Evolutionary conservation across 306 rosid species (phyloP).

Genomic region (Trifolium dubium): DNA sequence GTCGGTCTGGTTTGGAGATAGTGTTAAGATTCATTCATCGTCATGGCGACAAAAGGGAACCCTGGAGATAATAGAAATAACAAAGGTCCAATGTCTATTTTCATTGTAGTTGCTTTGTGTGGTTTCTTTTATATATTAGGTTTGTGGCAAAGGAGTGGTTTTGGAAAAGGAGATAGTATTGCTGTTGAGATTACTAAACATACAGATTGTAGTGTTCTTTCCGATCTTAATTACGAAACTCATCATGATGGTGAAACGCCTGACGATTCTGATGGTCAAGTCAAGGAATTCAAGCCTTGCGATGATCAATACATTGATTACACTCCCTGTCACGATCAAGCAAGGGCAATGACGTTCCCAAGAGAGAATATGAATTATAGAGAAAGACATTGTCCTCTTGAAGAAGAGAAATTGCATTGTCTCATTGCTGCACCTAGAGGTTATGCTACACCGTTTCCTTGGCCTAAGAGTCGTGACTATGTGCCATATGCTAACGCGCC

Average conservation of each 20-base stretch:
- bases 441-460: slow-evolving; percentile 72
- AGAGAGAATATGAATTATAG: slow-evolving; percentile 74
- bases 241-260: slow-evolving; percentile 57
- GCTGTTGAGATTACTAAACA: slow-evolving; percentile 72
- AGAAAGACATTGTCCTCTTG: slow-evolving; percentile 83
- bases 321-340: slow-evolving; percentile 84
- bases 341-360: slow-evolving; percentile 74
- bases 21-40: slow-evolving; percentile 42
- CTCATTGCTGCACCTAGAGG: slow-evolving; percentile 82
- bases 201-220: slow-evolving; percentile 72
- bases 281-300: slow-evolving; percentile 65
- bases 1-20: slow-evolving; percentile 21
- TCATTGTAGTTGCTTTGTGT: slow-evolving; percentile 68
- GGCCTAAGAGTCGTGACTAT: slow-evolving; percentile 86
- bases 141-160: slow-evolving; percentile 89
- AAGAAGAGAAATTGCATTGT: slow-evolving; percentile 70
- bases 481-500: slow-evolving; percentile 85
- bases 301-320: slow-evolving; percentile 56
- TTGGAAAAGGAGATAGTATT: slow-evolving; percentile 87
- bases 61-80: slow-evolving; percentile 63
- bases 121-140: slow-evolving; percentile 84
- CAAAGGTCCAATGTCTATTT: slow-evolving; percentile 55
- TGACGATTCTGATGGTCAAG: slow-evolving; percentile 43
- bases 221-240: slow-evolving; percentile 71
- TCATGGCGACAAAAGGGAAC: slow-evolving; percentile 79